These are phyloP conservation scores for Mycena albidolilacea DNA, from an alignment of 768 basidiomycete genomes.

Conservation along the genomic window DNA sequence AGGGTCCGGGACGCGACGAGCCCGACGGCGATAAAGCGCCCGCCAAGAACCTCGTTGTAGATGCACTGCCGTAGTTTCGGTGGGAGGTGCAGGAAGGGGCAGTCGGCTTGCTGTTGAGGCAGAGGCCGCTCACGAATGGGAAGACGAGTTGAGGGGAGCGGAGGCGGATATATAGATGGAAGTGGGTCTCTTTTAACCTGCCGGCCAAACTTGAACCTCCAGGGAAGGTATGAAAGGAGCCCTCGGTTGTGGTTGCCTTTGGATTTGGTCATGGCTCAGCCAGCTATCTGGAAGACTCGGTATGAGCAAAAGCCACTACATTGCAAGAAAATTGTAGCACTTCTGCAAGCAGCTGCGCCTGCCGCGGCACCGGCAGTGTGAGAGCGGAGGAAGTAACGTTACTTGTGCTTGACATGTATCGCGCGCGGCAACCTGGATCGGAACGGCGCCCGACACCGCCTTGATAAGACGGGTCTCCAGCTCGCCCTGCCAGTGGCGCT, in stretches of 20 bases:
- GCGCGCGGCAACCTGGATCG: too few species aligned
- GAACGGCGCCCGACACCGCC: too few species aligned
- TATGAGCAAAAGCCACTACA: too few species aligned
- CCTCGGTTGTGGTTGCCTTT: background rate
- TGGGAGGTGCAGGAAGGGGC: background rate
- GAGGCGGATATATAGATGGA: background rate
- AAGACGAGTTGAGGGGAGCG: background rate
- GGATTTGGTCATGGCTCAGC: too few species aligned
- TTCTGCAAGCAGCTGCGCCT: too few species aligned
- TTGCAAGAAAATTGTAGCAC: too few species aligned
- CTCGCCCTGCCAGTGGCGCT: too few species aligned
- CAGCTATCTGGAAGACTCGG: too few species aligned
- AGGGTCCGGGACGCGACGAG: background rate
- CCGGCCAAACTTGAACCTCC: background rate
- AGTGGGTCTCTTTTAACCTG: background rate
- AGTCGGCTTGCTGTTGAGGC: background rate
- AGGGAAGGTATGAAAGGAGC: background rate
- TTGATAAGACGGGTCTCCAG: too few species aligned
- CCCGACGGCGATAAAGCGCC: conserved; percentile 2
- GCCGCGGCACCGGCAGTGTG: too few species aligned
- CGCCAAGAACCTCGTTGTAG: conserved; percentile 20
- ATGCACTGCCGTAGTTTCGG: conserved; percentile 19
- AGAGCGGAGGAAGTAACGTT: too few species aligned
- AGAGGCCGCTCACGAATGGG: background rate
- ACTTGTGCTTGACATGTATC: too few species aligned